Evolutionary conservation across 2,329 filamentous ascomycete genomes (phyloP), one percentile per base, ranked within the genome.

Genomic region (Shiraia sp.): DNA sequence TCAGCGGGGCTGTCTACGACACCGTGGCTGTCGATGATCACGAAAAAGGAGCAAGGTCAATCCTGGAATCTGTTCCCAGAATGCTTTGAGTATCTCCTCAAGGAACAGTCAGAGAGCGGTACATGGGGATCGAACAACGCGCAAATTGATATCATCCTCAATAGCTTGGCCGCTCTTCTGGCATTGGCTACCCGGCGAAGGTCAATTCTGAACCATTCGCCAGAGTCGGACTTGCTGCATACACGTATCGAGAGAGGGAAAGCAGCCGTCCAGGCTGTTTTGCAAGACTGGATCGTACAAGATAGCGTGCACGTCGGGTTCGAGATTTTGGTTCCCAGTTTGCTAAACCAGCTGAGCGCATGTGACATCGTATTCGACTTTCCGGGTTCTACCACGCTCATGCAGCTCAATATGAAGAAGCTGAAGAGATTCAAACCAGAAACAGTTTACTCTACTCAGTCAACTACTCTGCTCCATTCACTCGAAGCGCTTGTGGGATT

Each of bases 401-500:
- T 22, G 15, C n/a, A 22, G 12, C 15, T 32, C 10, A 5, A 16
- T 6, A 12, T 3, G 6, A n/a, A 6, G n/a, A 22, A 31, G 16
- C 13, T 16, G 29, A 5, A 14, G 8, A 22, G 8, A 22, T n/a
- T 51, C 12, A 8, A 7, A 6, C 38, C 35, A 3, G 32, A 24
- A n/a, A 19, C 38, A 4, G 10, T 50, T 3, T 47, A 44, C 16
- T n/a, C 13, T 4, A 15, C 19, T n/a, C 12, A 48, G 19, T 56
- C 59, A 25, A 59, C 57, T 8, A 66, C 70, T 0, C 34, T 63
- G 0, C 40, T 70, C 3, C 68, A 73, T 44, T 72, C 69, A 0
- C 47, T 74, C 0, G 71, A 73, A 35, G 68, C 66, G 0, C 65
- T 72, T 30, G 57, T 65, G n/a, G 63, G 69, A 12, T 47, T 50